These are phyloP conservation scores for Coniferiporia sulphurascens DNA, from an alignment of 1,284 basidiomycete species.

Conservation along the genomic window DNA sequence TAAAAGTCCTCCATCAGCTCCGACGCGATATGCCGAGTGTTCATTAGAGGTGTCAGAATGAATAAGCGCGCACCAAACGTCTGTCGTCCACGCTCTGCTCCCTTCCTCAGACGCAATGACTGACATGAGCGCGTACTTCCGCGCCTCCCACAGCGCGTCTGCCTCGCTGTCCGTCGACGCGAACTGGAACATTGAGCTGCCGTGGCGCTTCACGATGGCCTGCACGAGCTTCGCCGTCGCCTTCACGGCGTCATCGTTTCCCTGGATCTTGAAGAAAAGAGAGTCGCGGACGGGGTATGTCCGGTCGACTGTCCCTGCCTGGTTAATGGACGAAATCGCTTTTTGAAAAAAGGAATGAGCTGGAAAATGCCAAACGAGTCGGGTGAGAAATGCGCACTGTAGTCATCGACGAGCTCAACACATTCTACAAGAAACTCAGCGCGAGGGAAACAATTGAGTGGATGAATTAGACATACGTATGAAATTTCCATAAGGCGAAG, in stretches of 20 bases:
- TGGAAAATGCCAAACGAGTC: slow-evolving; percentile 38
- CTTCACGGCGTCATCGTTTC: slow-evolving; percentile 34
- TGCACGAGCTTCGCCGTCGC: slow-evolving; percentile 36
- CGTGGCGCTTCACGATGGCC: slow-evolving; percentile 37
- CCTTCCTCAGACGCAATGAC: slow-evolving; percentile 37
- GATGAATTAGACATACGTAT: slow-evolving; percentile 4
- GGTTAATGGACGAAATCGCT: slow-evolving; percentile 18
- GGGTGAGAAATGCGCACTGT: slow-evolving; percentile 26
- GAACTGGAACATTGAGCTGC: slow-evolving; percentile 43
- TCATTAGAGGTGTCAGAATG: too few relatives aligned
- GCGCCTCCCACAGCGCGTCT: slow-evolving; percentile 46
- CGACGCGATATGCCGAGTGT: not conserved
- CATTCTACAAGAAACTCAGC: slow-evolving; percentile 27
- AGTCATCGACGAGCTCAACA: slow-evolving; percentile 42
- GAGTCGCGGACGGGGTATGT: slow-evolving; percentile 40
- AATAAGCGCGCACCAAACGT: slow-evolving; percentile 34
- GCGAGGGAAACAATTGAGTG: slow-evolving; percentile 12
- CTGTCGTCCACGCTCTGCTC: slow-evolving; percentile 44
- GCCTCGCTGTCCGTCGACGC: slow-evolving; percentile 45
- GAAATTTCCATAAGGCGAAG: slow-evolving; percentile 29
- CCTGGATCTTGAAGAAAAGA: slow-evolving; percentile 54
- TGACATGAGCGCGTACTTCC: slow-evolving; percentile 46
- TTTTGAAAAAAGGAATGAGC: not conserved
- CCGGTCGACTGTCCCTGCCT: slow-evolving; percentile 21
- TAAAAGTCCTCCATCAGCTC: slow-evolving; percentile 12